Base-by-base conservation (phyloP, 1,139 yeast species). In the Casaregolazyma lundiana region DNA sequence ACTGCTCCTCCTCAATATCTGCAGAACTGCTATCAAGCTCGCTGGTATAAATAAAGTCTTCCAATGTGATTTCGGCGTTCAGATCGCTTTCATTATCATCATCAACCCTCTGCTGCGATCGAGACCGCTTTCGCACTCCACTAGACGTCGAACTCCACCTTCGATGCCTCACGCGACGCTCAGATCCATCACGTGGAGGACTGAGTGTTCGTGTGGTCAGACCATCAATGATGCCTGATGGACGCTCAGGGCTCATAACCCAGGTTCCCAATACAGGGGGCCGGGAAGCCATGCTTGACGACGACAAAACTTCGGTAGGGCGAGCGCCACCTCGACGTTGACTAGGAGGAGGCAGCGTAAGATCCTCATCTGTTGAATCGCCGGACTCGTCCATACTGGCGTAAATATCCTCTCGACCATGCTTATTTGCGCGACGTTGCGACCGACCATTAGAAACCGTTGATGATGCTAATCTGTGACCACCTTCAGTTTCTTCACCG, bases 191-290 rank as follows among this genome's bases (percentile, higher is more conserved):
- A 37, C 21, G 44, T 15, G 38, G 54, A 45, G 58, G 81, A 71
- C 65, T 74, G 66, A 89, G 71, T 1, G 95, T 82, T 48, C 96
- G 73, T 0, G 97, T 92, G 1, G 95, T 81, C 29, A 87, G 73
- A 4, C 98, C 97, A 63, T 92, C 97, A 57, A 92, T 90, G 50
- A 92, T 88, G 21, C 96, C 95, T 66, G 85, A 88, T 0, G 96
- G 97, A 57, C 87, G 81, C 44, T 67, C 68, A 44, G 78, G 77
- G 50, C 81, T 86, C 21, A 96, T 85, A 11, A 83, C 80, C 95
- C 97, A 92, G 1, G 96, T 84, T 0, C 97, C 97, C 49, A 92
- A 71, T 20, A 87, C 77, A 1, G 98, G 98, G 1, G 97, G 97
- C 46, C 95, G 71, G 51, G 90, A 81, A 48, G 90, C 90, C 22